These are phyloP conservation scores for Aspergillus bridgeri DNA, from an alignment of 495 filamentous ascomycete species.

Conservation along the genomic window DNA sequence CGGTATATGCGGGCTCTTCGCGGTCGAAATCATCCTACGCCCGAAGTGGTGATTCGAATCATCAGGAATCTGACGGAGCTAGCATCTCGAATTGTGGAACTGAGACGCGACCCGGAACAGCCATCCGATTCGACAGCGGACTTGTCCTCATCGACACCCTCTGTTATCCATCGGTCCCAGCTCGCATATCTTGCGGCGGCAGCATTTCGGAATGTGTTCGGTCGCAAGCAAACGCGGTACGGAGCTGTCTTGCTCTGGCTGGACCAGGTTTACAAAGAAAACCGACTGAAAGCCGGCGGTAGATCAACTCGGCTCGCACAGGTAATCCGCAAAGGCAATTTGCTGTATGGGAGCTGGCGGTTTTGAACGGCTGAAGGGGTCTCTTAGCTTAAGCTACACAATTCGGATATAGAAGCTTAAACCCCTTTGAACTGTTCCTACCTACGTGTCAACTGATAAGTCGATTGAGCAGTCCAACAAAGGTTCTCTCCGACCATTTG, in stretches of 20 bases:
- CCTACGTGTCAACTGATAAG: no score
- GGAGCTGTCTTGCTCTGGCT: constrained; percentile 60
- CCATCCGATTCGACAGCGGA: constrained; percentile 10
- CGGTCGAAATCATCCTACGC: constrained; percentile 48
- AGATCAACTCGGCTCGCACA: constrained; percentile 26
- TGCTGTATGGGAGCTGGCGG: constrained; percentile 38
- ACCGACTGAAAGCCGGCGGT: constrained; percentile 27
- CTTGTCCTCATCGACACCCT: constrained; percentile 38
- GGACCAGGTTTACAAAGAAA: constrained; percentile 36
- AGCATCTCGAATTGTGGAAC: constrained; percentile 62
- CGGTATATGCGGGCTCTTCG: constrained; percentile 67
- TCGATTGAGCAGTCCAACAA: background rate
- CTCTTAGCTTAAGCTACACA: background rate
- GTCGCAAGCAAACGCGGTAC: constrained; percentile 68
- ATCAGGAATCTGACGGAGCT: constrained; percentile 63
- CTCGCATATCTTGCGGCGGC: constrained; percentile 65
- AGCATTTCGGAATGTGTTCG: constrained; percentile 63
- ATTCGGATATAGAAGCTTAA: background rate
- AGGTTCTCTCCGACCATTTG: background rate
- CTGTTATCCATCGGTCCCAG: constrained; percentile 59
- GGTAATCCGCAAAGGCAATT: constrained; percentile 33
- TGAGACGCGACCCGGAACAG: constrained; percentile 51
- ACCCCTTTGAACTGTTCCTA: background rate
- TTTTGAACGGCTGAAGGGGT: constrained; percentile 24
- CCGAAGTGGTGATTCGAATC: constrained; percentile 58